Percentiles rank a stretch among this genome's conserved stretches.
Evolutionary conservation across 805 yeast species (phyloP).

Genomic region (Ogataea pignaliae): DNA sequence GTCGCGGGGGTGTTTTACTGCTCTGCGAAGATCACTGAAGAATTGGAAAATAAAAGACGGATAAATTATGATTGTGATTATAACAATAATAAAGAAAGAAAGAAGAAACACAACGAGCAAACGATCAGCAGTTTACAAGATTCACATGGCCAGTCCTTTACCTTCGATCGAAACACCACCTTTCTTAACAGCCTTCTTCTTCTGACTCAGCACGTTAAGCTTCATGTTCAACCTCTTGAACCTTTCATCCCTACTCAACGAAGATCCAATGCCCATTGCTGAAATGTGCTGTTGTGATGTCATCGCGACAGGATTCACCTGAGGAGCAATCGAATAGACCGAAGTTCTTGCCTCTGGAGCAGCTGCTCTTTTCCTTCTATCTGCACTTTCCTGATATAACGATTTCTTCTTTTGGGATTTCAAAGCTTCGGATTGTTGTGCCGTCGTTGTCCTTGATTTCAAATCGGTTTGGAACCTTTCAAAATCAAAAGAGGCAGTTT

Average conservation of each 20-base stretch:
- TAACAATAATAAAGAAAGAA: too few relatives aligned
- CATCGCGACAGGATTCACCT: conserved; percentile 50
- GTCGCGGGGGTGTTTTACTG: too few relatives aligned
- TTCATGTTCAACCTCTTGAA: conserved; percentile 72
- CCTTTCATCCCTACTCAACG: conserved; percentile 65
- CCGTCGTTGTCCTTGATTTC: conserved; percentile 24
- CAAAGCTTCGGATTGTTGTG: conserved; percentile 19
- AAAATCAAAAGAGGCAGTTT: conserved; percentile 64
- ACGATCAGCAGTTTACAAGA: too few relatives aligned
- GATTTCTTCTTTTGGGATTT: conserved; percentile 41
- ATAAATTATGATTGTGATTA: too few relatives aligned
- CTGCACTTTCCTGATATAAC: conserved; percentile 85
- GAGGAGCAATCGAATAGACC: conserved; percentile 89
- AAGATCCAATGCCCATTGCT: conserved; percentile 45
- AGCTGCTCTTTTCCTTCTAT: conserved; percentile 89
- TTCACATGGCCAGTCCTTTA: conserved; percentile 36
- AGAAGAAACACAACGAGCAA: not conserved
- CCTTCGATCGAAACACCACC: conserved; percentile 82
- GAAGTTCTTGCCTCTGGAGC: conserved; percentile 89
- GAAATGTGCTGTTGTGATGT: conserved; percentile 31
- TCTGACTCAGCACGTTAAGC: conserved; percentile 42
- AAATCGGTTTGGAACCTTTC: conserved; percentile 44
- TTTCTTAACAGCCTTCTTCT: conserved; percentile 50
- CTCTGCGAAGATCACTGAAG: too few relatives aligned
- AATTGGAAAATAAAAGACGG: too few relatives aligned